A percentile compares a stretch with the other conserved stretches of the same genome.
Conservation (phyloP, 2,329 filamentous ascomycete genomes). For the Trichophyton benhamiae region DNA sequence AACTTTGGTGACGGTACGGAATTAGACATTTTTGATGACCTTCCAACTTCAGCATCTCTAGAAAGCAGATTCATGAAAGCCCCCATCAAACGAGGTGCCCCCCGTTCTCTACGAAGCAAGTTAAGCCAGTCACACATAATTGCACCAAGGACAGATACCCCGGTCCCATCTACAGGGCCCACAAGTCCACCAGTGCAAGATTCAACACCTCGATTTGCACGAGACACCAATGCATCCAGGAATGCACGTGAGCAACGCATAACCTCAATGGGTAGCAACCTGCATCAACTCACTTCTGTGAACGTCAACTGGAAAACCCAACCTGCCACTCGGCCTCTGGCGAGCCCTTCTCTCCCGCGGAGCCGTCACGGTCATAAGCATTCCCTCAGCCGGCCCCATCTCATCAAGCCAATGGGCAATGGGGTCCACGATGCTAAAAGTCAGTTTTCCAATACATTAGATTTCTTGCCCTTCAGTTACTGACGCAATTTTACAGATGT, state of each 20-base stretch:
- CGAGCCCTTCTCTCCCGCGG: slow-evolving; percentile 38
- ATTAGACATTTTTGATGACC: slow-evolving; percentile 83
- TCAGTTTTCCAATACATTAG: slow-evolving; percentile 36
- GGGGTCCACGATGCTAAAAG: slow-evolving; percentile 65
- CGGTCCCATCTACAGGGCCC: slow-evolving; percentile 46
- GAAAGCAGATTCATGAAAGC: slow-evolving; percentile 77
- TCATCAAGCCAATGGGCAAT: slow-evolving; percentile 73
- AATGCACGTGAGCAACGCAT: slow-evolving; percentile 52
- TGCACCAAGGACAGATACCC: slow-evolving; percentile 24
- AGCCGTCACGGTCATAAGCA: slow-evolving; percentile 31
- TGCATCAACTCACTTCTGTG: slow-evolving; percentile 36
- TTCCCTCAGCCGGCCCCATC: slow-evolving; percentile 53
- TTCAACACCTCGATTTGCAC: slow-evolving; percentile 50
- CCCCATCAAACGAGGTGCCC: slow-evolving; percentile 55
- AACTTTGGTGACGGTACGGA: slow-evolving; percentile 89
- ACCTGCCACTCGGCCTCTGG: slow-evolving; percentile 39
- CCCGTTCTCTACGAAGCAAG: slow-evolving; percentile 47
- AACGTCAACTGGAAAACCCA: slow-evolving; percentile 50
- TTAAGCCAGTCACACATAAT: slow-evolving; percentile 33
- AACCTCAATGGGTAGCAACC: slow-evolving; percentile 29
- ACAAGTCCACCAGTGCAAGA: slow-evolving; percentile 41
- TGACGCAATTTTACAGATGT: slow-evolving; percentile 45
- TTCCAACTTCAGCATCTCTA: slow-evolving; percentile 71
- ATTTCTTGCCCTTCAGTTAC: slow-evolving; percentile 10
- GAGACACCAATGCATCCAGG: slow-evolving; percentile 54